These are phyloP conservation scores for Trichothecium roseum DNA, from an alignment of 2,329 filamentous ascomycete species.

Conservation along the genomic window DNA sequence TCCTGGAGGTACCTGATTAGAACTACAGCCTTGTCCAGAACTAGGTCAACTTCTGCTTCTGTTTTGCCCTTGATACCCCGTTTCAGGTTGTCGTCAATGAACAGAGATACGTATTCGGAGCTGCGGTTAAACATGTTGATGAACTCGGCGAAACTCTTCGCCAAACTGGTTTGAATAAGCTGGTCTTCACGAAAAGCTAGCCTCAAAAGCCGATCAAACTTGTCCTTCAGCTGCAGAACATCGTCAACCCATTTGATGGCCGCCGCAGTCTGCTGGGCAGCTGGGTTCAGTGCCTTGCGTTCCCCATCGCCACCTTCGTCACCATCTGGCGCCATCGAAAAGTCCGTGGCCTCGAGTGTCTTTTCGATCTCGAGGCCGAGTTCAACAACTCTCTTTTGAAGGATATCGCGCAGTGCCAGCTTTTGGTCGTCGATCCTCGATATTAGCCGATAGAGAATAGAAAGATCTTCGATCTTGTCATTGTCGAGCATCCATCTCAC, in stretches of 20 bases:
- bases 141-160: constrained; percentile 81
- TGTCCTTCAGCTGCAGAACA: constrained; percentile 73
- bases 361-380: constrained; percentile 78
- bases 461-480: constrained; percentile 66
- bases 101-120: constrained; percentile 89
- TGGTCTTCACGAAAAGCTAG: constrained; percentile 67
- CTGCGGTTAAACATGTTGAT: constrained; percentile 83
- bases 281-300: constrained; percentile 27
- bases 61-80: constrained; percentile 89
- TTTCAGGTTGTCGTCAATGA: constrained; percentile 94
- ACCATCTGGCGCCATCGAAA: constrained; percentile 31
- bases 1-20: constrained; percentile 82
- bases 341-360: constrained; percentile 43
- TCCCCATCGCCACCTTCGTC: constrained; percentile 36
- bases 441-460: constrained; percentile 73
- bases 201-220: constrained; percentile 73
- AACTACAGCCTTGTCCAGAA: constrained; percentile 82
- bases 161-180: constrained; percentile 69
- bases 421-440: constrained; percentile 68
- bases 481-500: constrained; percentile 87
- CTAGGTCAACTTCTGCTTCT: constrained; percentile 71
- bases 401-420: constrained; percentile 53
- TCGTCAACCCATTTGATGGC: constrained; percentile 95
- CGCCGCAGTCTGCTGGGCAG: constrained; percentile 72
- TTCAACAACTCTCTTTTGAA: constrained; percentile 67